Evolutionary conservation across 1,284 basidiomycete species (phyloP).

Genomic region (Fomitopsis betulina): DNA sequence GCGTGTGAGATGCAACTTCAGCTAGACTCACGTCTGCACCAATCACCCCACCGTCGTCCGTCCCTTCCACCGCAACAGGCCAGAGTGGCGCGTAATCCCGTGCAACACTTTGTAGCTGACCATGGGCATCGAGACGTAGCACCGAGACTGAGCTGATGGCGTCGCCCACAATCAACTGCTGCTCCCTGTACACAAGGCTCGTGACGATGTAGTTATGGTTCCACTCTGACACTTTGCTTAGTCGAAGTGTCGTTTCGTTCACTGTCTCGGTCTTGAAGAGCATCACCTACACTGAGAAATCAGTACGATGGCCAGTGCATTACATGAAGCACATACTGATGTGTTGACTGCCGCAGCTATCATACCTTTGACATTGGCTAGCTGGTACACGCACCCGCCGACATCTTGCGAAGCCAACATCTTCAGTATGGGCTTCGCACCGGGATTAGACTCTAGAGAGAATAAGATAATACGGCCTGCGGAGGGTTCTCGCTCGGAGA

Average conservation of each 20-base stretch:
- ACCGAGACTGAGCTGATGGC: constrained; percentile 80
- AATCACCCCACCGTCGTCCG: constrained; percentile 55
- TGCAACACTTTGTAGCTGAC: constrained; percentile 56
- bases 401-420: constrained; percentile 29
- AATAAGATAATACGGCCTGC: constrained; percentile 56
- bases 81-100: constrained; percentile 78
- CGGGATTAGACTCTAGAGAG: constrained; percentile 26
- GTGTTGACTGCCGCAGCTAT: constrained; percentile 73
- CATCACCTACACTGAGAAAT: constrained; percentile 37
- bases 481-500: constrained; percentile 53
- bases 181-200: constrained; percentile 47
- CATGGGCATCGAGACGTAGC: constrained; percentile 42
- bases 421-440: constrained; percentile 26
- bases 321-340: constrained; percentile 45
- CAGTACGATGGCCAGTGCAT: neutral
- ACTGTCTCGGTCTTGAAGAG: constrained; percentile 30
- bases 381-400: constrained; percentile 58
- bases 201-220: constrained; percentile 79
- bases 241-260: constrained; percentile 9
- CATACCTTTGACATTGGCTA: constrained; percentile 41
- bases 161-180: constrained; percentile 69
- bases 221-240: constrained; percentile 56
- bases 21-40: constrained; percentile 65
- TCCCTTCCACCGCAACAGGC: constrained; percentile 57
- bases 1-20: neutral